A percentile compares a stretch with the other conserved stretches of the same genome.
These are phyloP conservation scores for Metschnikowia baotianmanensis DNA, from an alignment of 805 yeast genomes.

Conservation along the genomic window DNA sequence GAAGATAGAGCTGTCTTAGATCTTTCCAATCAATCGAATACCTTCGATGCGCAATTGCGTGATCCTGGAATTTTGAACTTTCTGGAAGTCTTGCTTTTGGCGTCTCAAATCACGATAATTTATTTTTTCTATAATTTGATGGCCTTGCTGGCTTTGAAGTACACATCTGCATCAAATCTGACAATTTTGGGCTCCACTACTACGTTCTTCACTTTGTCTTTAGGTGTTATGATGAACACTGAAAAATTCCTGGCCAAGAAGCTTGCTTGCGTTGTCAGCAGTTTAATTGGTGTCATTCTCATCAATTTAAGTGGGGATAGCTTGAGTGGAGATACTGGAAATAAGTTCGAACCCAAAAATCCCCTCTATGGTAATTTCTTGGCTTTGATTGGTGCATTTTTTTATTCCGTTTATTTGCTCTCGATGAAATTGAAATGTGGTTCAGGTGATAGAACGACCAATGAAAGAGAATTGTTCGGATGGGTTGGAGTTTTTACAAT, in stretches of 20 bases:
- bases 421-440: constrained; percentile 46
- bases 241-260: constrained; percentile 45
- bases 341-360: constrained; percentile 31
- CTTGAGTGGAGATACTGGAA: constrained; percentile 12
- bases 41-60: not conserved
- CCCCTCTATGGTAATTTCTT: constrained; percentile 45
- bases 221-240: constrained; percentile 40
- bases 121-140: constrained; percentile 42
- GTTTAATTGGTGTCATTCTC: constrained; percentile 46
- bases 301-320: constrained; percentile 32
- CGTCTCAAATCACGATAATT: constrained; percentile 39
- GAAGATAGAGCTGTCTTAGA: constrained; percentile 1
- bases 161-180: constrained; percentile 53
- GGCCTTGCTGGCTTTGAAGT: constrained; percentile 43
- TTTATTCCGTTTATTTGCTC: constrained; percentile 46
- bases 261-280: constrained; percentile 40
- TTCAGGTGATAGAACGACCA: constrained; percentile 39
- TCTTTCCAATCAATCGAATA: not conserved
- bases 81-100: constrained; percentile 34
- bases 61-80: constrained; percentile 20
- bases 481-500: constrained; percentile 44
- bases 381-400: constrained; percentile 45
- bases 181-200: constrained; percentile 51
- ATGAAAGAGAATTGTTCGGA: constrained; percentile 48
- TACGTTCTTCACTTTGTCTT: constrained; percentile 47